Percentiles rank a stretch among this genome's conserved stretches.
phyloP scores from a whole-genome alignment of 768 basidiomycete species.

The Naganishia vaughanmartiniae region DNA sequence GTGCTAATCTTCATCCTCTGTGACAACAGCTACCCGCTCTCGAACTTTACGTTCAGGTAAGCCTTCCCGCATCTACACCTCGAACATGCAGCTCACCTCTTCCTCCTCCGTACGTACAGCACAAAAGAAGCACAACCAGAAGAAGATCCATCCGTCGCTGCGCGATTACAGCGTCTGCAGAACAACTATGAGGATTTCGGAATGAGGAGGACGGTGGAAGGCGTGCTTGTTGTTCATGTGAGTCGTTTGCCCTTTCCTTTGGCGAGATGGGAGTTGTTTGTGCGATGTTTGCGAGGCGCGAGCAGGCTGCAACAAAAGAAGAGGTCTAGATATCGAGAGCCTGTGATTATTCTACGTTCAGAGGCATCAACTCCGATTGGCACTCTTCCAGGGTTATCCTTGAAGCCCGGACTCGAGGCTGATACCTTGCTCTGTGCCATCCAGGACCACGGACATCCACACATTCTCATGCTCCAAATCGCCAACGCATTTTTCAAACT shows the following conservation, averaged over 20 bases:
- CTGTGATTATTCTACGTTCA: too few relatives aligned
- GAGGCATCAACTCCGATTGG: too few relatives aligned
- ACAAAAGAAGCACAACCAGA: conserved; percentile 96
- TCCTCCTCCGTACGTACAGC: conserved; percentile 54
- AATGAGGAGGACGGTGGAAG: conserved; percentile 90
- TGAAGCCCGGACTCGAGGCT: not conserved
- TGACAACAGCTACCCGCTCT: conserved; percentile 28
- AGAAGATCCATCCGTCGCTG: conserved; percentile 93
- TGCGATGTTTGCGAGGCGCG: too few relatives aligned
- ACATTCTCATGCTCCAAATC: conserved; percentile 96
- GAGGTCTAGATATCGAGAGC: too few relatives aligned
- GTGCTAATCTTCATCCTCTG: not conserved
- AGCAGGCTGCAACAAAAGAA: too few relatives aligned
- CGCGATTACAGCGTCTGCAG: conserved; percentile 86
- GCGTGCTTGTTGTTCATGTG: conserved; percentile 47
- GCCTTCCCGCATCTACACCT: not conserved
- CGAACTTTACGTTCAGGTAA: conserved; percentile 35
- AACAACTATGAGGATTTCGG: conserved; percentile 82
- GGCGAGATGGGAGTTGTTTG: too few relatives aligned
- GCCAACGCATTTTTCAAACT: conserved; percentile 99
- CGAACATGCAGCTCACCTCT: not conserved
- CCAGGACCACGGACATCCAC: conserved; percentile 94
- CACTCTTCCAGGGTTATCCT: too few relatives aligned
- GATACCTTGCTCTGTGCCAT: conserved; percentile 44
- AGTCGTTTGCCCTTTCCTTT: conserved; percentile 10